Base-by-base conservation (phyloP, 257 asterid species). In the Fraxinus quadrangulata region DNA sequence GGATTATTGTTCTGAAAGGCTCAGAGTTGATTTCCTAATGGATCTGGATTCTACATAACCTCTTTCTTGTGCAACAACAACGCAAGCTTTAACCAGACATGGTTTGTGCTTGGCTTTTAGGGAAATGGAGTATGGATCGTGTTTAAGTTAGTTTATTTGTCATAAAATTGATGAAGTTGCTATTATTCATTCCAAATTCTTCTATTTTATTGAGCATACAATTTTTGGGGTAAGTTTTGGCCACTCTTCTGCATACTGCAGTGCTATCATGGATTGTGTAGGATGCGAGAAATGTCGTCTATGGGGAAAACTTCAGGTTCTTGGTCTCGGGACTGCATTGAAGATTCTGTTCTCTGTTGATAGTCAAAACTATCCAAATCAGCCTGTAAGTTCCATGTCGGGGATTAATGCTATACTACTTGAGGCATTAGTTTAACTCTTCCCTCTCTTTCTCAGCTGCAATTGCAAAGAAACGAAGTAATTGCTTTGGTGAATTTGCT, bases 271-370 rank as follows among this genome's bases (percentile, higher is more conserved):
- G 93, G 98, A 94, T 79, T 94, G 98, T 85, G 97, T 94, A 71
- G 98, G 98, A 75, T 94, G 97, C 31, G 98, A 94, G 77, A 94
- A 94, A 86, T 94, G 98, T 77, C 97, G 97, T 49, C 93, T 94
- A 45, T 92, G 98, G 98, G 97, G 97, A 40, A 94, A 94, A 81
- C 97, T 94, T 73, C 98, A 94, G 82, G 95, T 91, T 74, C 97
- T 89, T 70, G 98, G 98, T 56, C 96, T 94, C n/a, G 98, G 98
- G 86, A 94, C 97, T 74, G 97, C 98, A 45, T 80, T 94, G 26
- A 94, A 94, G 88, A 94, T 92, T 83, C 93, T 94, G 36, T 94
- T 94, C 86, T 89, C 97, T 2, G 89, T 94, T 70, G 94, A 94
- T 81, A 87, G 88, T 72, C 80, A 87, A 69, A 82, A 72, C 76